Evolutionary conservation across 2,329 filamentous ascomycete species (phyloP).

Genomic region (Xylariomycetidae sp.): DNA sequence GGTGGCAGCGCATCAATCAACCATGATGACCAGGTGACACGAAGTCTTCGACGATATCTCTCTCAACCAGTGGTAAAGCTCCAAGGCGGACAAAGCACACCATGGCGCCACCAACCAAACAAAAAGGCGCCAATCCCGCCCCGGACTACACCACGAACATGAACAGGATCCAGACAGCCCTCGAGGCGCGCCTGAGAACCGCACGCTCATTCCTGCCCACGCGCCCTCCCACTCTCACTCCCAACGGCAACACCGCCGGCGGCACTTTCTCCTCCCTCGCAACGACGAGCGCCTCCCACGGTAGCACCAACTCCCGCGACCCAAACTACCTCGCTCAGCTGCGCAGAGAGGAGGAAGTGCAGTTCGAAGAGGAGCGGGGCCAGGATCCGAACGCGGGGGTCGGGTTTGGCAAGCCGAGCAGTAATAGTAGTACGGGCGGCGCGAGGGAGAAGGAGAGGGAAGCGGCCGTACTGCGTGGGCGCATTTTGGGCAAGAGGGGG

Average conservation of each 20-base stretch:
- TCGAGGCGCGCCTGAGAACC: slow-evolving; percentile 16
- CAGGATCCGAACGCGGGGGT: slow-evolving; percentile 24
- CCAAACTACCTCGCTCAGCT: slow-evolving; percentile 1
- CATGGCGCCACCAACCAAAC: slow-evolving; percentile 19
- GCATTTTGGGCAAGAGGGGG: slow-evolving; percentile 15
- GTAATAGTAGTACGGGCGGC: too few species aligned
- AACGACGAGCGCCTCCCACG: too few species aligned
- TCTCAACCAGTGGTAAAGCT: too few species aligned
- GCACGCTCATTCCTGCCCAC: slow-evolving; percentile 9
- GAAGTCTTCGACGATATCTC: too few species aligned
- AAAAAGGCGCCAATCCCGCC: slow-evolving; percentile 24
- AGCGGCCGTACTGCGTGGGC: slow-evolving; percentile 15
- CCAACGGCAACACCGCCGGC: slow-evolving; percentile 3
- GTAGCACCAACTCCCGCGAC: too few species aligned
- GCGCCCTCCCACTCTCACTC: slow-evolving; percentile 2
- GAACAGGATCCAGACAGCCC: slow-evolving; percentile 25
- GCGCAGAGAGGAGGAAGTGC: too few species aligned
- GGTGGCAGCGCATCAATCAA: too few species aligned
- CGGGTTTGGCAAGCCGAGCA: slow-evolving; percentile 7
- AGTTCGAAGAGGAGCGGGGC: slow-evolving; percentile 18
- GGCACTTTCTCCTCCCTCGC: slow-evolving; percentile 14
- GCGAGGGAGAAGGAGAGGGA: slow-evolving; percentile 13
- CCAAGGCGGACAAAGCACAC: too few species aligned
- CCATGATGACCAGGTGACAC: too few species aligned
- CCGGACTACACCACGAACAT: slow-evolving; percentile 24